A percentile compares a stretch with the other conserved stretches of the same genome.
phyloP scores from a whole-genome alignment of 1,284 basidiomycete genomes.

The Leccinum insigne region DNA sequence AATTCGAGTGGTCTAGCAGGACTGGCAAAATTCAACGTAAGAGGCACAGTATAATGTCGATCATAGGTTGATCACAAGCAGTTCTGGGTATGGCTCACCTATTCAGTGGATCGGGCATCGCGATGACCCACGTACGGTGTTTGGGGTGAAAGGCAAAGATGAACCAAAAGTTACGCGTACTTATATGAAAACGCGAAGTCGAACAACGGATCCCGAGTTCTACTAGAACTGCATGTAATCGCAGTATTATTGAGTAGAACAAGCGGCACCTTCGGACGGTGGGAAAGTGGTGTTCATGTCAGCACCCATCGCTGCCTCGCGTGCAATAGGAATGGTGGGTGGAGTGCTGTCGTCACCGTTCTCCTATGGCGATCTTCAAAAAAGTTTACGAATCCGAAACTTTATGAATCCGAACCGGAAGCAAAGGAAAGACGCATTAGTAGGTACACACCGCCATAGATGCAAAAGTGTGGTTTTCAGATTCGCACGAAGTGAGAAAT shows the following conservation, averaged over 20 bases:
- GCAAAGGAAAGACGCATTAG: no score
- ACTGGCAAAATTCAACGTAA: background rate
- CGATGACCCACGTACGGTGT: background rate
- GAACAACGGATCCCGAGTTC: background rate
- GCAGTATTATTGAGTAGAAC: conserved; percentile 12
- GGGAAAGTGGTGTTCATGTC: no score
- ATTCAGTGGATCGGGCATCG: background rate
- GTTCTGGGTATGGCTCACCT: background rate
- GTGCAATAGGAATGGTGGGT: no score
- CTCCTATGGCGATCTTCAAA: no score
- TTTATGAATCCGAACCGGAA: no score
- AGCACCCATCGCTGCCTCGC: no score
- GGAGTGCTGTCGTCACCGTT: no score
- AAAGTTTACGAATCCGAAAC: no score
- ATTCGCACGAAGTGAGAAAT: no score
- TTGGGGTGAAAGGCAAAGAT: background rate
- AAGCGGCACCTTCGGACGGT: no score
- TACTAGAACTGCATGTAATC: background rate
- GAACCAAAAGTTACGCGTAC: background rate
- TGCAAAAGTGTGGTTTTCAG: no score
- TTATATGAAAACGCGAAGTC: background rate
- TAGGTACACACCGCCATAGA: no score
- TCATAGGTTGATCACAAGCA: background rate
- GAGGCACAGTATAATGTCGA: background rate
- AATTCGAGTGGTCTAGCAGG: conserved; percentile 49